Conservation (phyloP, 768 basidiomycete species). For the Xerocomus potaroensis region DNA sequence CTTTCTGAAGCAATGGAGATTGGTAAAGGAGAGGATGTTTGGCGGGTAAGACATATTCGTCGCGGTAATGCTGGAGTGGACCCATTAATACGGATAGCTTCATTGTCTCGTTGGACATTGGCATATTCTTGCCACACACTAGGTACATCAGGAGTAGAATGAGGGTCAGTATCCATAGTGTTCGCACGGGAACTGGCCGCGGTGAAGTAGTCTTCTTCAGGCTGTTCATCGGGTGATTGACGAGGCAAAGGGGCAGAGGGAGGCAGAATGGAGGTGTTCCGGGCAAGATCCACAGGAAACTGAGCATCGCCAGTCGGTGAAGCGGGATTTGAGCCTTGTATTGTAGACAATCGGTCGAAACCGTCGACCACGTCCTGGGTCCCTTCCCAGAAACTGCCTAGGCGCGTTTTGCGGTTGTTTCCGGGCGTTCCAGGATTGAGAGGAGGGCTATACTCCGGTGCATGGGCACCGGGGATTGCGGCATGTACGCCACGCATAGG, state of each 20-base stretch:
- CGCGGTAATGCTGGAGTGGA: conserved; percentile 47
- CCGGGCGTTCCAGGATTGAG: conserved; percentile 42
- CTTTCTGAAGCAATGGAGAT: conserved; percentile 33
- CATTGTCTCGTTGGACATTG: conserved; percentile 24
- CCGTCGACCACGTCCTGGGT: conserved; percentile 60
- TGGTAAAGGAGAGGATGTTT: conserved; percentile 63
- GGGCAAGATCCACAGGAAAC: conserved; percentile 5
- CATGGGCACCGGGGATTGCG: conserved; percentile 60
- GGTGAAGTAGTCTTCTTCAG: conserved; percentile 31
- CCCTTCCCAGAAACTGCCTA: conserved; percentile 75
- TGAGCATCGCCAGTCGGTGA: conserved; percentile 4
- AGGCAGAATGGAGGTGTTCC: conserved; percentile 3
- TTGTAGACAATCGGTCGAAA: conserved; percentile 17
- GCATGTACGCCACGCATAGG: conserved; percentile 77
- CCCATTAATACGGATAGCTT: conserved; percentile 28
- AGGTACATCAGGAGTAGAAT: conserved; percentile 15
- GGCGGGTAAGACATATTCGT: conserved; percentile 53
- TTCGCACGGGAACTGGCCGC: conserved; percentile 24
- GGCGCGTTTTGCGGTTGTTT: conserved; percentile 48
- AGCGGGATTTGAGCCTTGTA: conserved; percentile 22
- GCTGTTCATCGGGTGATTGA: conserved; percentile 23
- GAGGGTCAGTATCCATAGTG: conserved; percentile 15
- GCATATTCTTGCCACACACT: conserved; percentile 27
- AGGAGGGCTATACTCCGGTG: conserved; percentile 31
- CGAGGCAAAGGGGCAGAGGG: conserved; percentile 18